Evolutionary conservation across 768 basidiomycete species (phyloP), one percentile per base, ranked within the genome.

Genomic region (Tylopilus sp.): DNA sequence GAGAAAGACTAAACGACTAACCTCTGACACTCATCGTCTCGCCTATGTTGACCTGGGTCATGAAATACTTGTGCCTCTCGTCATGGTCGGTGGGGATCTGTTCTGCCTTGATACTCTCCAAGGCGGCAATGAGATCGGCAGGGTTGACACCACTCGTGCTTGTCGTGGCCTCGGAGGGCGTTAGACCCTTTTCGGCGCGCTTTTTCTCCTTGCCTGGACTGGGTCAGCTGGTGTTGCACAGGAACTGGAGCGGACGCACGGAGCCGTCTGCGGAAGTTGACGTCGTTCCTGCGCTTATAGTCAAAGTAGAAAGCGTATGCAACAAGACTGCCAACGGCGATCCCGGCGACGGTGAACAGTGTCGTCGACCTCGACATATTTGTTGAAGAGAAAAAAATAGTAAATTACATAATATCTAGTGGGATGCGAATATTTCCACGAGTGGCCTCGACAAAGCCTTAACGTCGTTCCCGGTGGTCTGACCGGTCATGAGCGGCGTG

Each of bases 241-340:
- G 31, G n/a, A 41, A 43, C 10, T 40, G 48, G 21, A 51, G 41
- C 26, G 47, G 56, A 44, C 91, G 59, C 71, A 88, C 94, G 83
- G 51, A 98, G 79, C 66, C 82, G 84, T 73, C 83, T 92, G 67
- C 97, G 83, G 79, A 99, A 99, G 15, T 79, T 77, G 39, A 75
- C 70, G 65, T 97, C 92, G 66, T 88, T 91, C 64, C 95, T 81
- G 46, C 97, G 85, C 75, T 81, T 90, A 75, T 95, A 85, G 77
- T 99, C 97, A 63, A 98, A 99, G 73, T 93, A 98, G 48, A 82
- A 78, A 26, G 88, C 92, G 69, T 98, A 98, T 21, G 84, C 91
- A 31, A 88, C 69, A 35, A 85, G 60, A 42, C 71, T 65, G 41
- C 83, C 77, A 40, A 80, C 78, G 20, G 84, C 77, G 47, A 75